A percentile compares a stretch with the other conserved stretches of the same genome.
These are phyloP conservation scores for Phytopythium mirpurense DNA, from an alignment of 352 stramenopile species.

Conservation along the genomic window DNA sequence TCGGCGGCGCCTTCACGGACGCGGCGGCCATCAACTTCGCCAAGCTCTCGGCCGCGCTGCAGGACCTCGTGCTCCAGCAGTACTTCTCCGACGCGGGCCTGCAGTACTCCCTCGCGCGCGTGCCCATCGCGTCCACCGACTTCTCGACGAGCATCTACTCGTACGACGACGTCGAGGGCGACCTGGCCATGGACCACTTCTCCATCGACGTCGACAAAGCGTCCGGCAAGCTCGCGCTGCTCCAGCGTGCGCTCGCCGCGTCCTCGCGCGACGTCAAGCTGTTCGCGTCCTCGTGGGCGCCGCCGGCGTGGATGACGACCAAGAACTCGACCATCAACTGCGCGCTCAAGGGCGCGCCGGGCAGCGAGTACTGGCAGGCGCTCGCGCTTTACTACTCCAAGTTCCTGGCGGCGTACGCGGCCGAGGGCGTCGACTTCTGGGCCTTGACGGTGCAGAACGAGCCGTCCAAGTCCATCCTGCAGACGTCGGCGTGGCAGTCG, in stretches of 20 bases:
- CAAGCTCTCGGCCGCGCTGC: slow-evolving; percentile 42
- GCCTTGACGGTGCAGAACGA: slow-evolving; percentile 87
- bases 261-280: slow-evolving; percentile 45
- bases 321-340: slow-evolving; percentile 54
- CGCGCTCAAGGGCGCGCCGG: slow-evolving; percentile 43
- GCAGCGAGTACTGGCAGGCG: slow-evolving; percentile 65
- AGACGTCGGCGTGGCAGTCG: slow-evolving; percentile 55
- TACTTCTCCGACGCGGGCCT: slow-evolving; percentile 73
- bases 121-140: slow-evolving; percentile 82
- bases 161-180: slow-evolving; percentile 65
- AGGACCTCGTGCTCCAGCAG: slow-evolving; percentile 62
- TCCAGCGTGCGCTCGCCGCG: slow-evolving; percentile 45
- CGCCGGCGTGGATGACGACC: slow-evolving; percentile 84
- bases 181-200: slow-evolving; percentile 69
- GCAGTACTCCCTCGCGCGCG: slow-evolving; percentile 69
- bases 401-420: slow-evolving; percentile 84
- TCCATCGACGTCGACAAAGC: slow-evolving; percentile 67
- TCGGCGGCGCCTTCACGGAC: slow-evolving; percentile 87
- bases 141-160: slow-evolving; percentile 84
- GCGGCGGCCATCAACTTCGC: slow-evolving; percentile 75
- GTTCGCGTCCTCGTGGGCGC: slow-evolving; percentile 85
- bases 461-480: slow-evolving; percentile 42
- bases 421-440: slow-evolving; percentile 72
- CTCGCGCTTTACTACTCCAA: slow-evolving; percentile 85
- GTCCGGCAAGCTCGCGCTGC: slow-evolving; percentile 66